Base-by-base conservation (phyloP, 2,329 filamentous ascomycete species). In the Colletotrichum sp. region DNA sequence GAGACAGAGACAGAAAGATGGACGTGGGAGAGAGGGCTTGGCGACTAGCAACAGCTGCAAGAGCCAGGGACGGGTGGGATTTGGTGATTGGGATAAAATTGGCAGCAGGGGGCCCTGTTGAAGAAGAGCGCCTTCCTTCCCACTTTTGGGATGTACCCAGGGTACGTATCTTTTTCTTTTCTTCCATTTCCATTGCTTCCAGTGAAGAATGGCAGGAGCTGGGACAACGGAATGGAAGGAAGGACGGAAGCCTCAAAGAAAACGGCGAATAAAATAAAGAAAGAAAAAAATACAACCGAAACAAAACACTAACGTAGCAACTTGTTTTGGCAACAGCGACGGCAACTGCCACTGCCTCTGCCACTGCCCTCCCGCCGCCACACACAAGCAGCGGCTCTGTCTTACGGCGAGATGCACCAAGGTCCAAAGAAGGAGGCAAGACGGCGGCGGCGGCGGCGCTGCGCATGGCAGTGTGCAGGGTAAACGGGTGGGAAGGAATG, bases 341-440 rank as follows among this genome's bases (percentile, higher is more conserved):
- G 44, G 44, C 44, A 52, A 52, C 87, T 87, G 24, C 87, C 88
- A 78, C 87, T 88, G 64, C 86, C 87, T 79, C 28, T 82, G 16
- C 15, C 34, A 36, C 24, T 24, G 63, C 36, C 80, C 32, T 82
- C 24, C 21, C 34, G 63, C 36, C 34, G 63, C 36, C 21, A 65
- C 36, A 36, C 63, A 21, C 59, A 62, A 32, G 28, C 62, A 39
- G 62, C 62, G 62, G 21, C 34, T 64, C 62, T 26, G n/a, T 52
- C 44, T 52, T 52, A 52, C 44, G 44, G 44, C 44, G 34, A 18
- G 21, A 24, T 26, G n/a, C 36, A 44, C 44, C 44, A 52, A 13
- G 44, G 44, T 21, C 44, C 59, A 32, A 26, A 62, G 59, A 32
- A 64, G 21, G 10, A 49, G 63, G 63, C 36, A 66, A 66, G 63